Evolutionary conservation across 2,329 filamentous ascomycete species (phyloP).

Genomic region (Phyllosticta citrichinensis): DNA sequence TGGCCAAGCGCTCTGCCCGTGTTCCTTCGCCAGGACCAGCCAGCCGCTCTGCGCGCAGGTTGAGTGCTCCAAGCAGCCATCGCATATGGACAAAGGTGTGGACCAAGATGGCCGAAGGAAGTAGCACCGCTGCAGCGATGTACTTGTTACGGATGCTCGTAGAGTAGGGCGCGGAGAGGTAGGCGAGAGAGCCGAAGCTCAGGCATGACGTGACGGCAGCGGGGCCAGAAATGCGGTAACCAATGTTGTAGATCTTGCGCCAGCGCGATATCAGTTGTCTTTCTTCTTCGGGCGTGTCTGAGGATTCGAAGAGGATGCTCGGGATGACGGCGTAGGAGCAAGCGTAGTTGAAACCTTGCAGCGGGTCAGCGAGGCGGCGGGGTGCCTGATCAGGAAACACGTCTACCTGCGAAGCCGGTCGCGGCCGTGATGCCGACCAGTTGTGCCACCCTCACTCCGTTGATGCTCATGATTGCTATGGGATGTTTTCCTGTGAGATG

Average conservation of each 20-base stretch:
- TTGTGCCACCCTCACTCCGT: not conserved
- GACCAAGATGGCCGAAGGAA: conserved; percentile 1
- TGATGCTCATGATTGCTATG: not conserved
- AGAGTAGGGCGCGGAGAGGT: not conserved
- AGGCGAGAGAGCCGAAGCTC: conserved; percentile 3
- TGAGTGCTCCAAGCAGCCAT: conserved; percentile 1
- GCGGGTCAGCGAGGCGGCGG: not conserved
- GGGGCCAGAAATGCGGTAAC: not conserved
- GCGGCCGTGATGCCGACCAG: conserved; percentile 6
- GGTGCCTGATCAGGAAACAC: not conserved
- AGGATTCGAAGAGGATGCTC: not conserved
- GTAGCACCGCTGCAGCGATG: not conserved
- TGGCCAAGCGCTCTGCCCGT: not conserved
- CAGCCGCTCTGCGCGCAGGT: conserved; percentile 3
- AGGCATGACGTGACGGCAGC: not conserved
- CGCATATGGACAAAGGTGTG: conserved; percentile 8
- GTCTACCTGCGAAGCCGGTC: conserved; percentile 2
- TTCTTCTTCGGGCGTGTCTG: not conserved
- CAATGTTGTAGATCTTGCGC: conserved; percentile 1
- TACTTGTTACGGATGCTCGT: not conserved
- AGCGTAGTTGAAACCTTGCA: conserved; percentile 5
- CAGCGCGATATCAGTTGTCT: not conserved
- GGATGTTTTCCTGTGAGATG: not conserved
- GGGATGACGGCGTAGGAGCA: conserved; percentile 4
- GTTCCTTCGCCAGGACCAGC: not conserved